These are phyloP conservation scores for carrot (Daucus carota) DNA, from an alignment of 129 eudicot genomes.

Conservation along the genomic window DNA sequence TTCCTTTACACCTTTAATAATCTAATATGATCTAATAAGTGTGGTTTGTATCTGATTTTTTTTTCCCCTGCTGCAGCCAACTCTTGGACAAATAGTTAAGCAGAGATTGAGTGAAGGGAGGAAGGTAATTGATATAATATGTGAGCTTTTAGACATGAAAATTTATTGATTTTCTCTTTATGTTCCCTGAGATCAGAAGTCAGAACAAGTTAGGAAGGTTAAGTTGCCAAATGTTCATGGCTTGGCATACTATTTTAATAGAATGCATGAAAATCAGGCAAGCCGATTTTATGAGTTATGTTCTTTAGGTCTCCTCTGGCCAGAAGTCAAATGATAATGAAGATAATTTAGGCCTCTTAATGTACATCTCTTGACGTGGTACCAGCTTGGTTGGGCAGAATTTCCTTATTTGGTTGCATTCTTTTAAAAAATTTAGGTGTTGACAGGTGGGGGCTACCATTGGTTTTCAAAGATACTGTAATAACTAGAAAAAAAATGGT, in stretches of 20 bases:
- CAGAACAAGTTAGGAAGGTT: background rate
- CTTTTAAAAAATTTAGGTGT: no score
- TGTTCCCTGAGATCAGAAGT: background rate
- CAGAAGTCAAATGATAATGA: background rate
- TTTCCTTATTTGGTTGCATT: background rate
- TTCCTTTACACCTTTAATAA: background rate
- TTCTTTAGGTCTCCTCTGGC: background rate
- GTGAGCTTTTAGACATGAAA: background rate
- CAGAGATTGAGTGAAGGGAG: conserved; percentile 90
- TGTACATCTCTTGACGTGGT: background rate
- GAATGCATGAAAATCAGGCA: background rate
- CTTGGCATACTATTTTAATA: background rate
- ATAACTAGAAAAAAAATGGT: background rate
- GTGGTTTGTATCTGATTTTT: background rate
- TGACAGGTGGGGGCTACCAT: background rate
- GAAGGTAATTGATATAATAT: conserved; percentile 46
- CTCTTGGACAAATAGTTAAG: conserved; percentile 81
- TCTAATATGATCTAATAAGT: background rate
- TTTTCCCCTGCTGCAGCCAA: conserved; percentile 62
- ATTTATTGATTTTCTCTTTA: background rate
- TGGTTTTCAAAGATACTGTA: background rate
- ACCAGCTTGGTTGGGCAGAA: background rate
- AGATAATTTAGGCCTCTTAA: background rate
- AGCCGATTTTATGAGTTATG: background rate
- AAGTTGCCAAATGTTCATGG: background rate